phyloP scores from a whole-genome alignment of 495 filamentous ascomycete species.

The Tuber magnatum region DNA sequence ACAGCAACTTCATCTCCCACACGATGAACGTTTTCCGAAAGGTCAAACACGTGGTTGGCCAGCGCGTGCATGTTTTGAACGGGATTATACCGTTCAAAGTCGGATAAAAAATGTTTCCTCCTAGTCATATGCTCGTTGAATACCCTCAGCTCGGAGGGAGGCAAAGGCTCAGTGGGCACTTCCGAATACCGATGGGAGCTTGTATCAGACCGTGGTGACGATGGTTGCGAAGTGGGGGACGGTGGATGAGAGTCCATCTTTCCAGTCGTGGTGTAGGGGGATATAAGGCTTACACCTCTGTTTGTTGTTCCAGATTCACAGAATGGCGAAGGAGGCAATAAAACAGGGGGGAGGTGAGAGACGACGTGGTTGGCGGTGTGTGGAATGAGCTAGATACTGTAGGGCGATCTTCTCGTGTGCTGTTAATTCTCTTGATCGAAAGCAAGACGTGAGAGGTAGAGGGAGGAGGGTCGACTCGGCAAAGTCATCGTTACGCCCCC shows the following conservation, averaged over 20 bases:
- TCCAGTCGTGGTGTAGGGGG: not conserved
- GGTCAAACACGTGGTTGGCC: constrained; percentile 38
- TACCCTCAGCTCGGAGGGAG: constrained; percentile 23
- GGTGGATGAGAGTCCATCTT: constrained; percentile 30
- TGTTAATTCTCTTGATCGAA: constrained; percentile 4
- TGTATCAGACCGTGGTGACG: constrained; percentile 9
- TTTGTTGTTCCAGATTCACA: not conserved
- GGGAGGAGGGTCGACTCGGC: not conserved
- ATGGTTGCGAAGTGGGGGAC: constrained; percentile 5
- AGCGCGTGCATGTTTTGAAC: constrained; percentile 39
- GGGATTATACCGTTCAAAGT: constrained; percentile 37
- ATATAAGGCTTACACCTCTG: not conserved
- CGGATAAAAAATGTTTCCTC: constrained; percentile 34
- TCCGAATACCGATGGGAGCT: constrained; percentile 29
- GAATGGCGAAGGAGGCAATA: not conserved
- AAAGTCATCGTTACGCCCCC: not conserved
- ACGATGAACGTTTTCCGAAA: constrained; percentile 27
- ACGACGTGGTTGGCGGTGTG: not conserved
- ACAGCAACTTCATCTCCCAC: constrained; percentile 25
- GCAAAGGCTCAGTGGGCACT: constrained; percentile 33
- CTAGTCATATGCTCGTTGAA: constrained; percentile 37
- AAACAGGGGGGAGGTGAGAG: not conserved
- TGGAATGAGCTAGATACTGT: constrained; percentile 3
- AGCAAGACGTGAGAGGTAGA: constrained; percentile 1
- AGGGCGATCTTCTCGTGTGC: not conserved